phyloP scores from a whole-genome alignment of 805 yeast genomes.

The Pichia scutulata region DNA sequence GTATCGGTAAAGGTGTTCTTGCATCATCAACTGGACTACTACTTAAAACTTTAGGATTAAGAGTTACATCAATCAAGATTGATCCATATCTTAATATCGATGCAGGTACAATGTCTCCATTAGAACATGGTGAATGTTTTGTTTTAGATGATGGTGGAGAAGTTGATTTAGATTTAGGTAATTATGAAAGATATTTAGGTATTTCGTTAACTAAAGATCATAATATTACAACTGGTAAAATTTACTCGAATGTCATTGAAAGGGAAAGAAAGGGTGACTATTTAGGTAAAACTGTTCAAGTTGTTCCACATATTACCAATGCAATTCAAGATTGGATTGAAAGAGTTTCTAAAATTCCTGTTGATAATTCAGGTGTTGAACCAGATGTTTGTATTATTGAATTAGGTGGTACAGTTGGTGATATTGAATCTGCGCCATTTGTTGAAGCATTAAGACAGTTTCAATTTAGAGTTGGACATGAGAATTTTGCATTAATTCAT shows the following conservation, averaged over 20 bases:
- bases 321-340: slow-evolving; percentile 99
- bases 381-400: slow-evolving; percentile 97
- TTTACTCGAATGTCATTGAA: slow-evolving; percentile 89
- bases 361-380: slow-evolving; percentile 75
- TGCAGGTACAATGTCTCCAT: slow-evolving; percentile 99
- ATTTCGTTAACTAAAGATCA: slow-evolving; percentile 90
- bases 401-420: slow-evolving; percentile 99
- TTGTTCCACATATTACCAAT: slow-evolving; percentile 95
- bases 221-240: slow-evolving; percentile 97
- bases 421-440: slow-evolving; percentile 96
- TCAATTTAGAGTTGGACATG: slow-evolving; percentile 93
- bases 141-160: slow-evolving; percentile 98
- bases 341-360: slow-evolving; percentile 84
- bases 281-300: slow-evolving; percentile 98
- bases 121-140: slow-evolving; percentile 98
- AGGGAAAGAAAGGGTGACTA: slow-evolving; percentile 95
- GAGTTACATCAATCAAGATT: slow-evolving; percentile 95
- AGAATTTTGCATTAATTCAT: slow-evolving; percentile 91
- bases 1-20: slow-evolving; percentile 97
- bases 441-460: slow-evolving; percentile 98
- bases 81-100: slow-evolving; percentile 99
- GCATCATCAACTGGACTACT: slow-evolving; percentile 96
- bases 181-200: slow-evolving; percentile 93
- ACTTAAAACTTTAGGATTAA: slow-evolving; percentile 85
- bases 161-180: slow-evolving; percentile 95